Percentiles rank a stretch among this genome's conserved stretches.
Evolutionary conservation across 345 rosid genomes (phyloP).

Genomic region (Hirschfeldia incana): DNA sequence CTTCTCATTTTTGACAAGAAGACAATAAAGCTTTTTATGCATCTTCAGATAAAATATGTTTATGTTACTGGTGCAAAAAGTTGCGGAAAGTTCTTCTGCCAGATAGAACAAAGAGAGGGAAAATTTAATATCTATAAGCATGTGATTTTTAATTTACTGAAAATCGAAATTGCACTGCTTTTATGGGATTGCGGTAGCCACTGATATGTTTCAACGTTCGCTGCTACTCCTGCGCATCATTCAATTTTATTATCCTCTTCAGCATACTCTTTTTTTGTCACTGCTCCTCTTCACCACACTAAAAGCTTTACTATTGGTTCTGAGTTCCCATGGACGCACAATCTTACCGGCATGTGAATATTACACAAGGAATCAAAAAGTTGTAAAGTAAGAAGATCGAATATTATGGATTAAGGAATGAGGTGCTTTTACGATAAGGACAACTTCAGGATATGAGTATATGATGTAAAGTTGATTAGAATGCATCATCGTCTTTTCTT

Average conservation of each 20-base stretch:
- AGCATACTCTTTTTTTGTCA: too few relatives aligned
- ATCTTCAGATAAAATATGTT: background rate
- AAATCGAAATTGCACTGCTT: background rate
- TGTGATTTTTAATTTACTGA: constrained; percentile 17
- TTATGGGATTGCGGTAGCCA: constrained; percentile 21
- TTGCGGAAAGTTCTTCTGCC: background rate
- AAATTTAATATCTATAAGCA: background rate
- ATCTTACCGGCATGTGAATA: background rate
- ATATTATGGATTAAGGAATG: constrained; percentile 21
- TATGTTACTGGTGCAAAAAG: background rate
- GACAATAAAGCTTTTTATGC: background rate
- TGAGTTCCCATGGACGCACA: background rate
- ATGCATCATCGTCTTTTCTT: background rate
- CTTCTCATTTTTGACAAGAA: too few relatives aligned
- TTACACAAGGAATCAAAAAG: background rate
- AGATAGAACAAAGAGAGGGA: constrained; percentile 5
- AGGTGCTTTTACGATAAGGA: constrained; percentile 8
- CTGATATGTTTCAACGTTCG: constrained; percentile 17
- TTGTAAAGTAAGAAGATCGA: constrained; percentile 15
- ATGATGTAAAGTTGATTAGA: background rate
- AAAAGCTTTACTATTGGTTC: background rate
- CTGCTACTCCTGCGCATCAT: constrained; percentile 11
- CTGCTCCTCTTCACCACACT: background rate
- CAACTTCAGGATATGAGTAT: background rate
- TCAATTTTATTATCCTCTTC: background rate